Base-by-base conservation (phyloP, 2,329 filamentous ascomycete genomes). In the Penicillium glabrum region DNA sequence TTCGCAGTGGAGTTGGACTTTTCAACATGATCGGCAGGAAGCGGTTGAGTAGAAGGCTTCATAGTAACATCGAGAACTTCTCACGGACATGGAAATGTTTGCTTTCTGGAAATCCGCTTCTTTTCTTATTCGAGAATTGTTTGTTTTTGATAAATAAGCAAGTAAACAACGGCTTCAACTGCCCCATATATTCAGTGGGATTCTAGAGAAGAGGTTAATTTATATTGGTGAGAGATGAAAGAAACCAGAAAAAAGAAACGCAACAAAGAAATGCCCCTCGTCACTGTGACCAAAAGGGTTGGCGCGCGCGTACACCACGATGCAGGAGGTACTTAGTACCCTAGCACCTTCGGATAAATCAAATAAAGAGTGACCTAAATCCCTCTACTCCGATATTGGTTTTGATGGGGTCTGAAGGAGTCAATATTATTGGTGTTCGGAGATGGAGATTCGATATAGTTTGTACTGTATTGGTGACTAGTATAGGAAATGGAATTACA, bases 1-100 rank as follows among this genome's bases (percentile, higher is more conserved):
- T 58, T 75, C 46, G 71, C 72, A 14, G 77, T 79, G 46, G 69
- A 70, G 63, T 78, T 79, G 51, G 69, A 72, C 13, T 65, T 65
- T 43, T 69, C 62, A 33, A 73, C 56, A 37, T 61, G 45, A 49
- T 61, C 64, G 27, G 58, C 53, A 46, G 60, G 53, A 44, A 51
- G 51, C 55, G 54, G 57, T 26, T 53, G 48, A 16, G 45, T 33
- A 6, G 53, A 43, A n/a, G 58, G 58, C n/a, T 50, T 41, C 57
- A 60, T 64, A 41, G 26, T 27, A 35, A 51, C 31, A 33, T 33
- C 14, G 13, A 33, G 31, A 4, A 5, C 13, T 14, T 33, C 11
- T 31, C 29, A 31, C 4, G 31, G 31, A 33, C 13, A 16, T 33
- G 31, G 31, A 13, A 16, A 33, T 14, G 31, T 33, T 33, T 33